phyloP scores from a whole-genome alignment of 2,329 filamentous ascomycete species.

The Colletotrichum gigasporum region DNA sequence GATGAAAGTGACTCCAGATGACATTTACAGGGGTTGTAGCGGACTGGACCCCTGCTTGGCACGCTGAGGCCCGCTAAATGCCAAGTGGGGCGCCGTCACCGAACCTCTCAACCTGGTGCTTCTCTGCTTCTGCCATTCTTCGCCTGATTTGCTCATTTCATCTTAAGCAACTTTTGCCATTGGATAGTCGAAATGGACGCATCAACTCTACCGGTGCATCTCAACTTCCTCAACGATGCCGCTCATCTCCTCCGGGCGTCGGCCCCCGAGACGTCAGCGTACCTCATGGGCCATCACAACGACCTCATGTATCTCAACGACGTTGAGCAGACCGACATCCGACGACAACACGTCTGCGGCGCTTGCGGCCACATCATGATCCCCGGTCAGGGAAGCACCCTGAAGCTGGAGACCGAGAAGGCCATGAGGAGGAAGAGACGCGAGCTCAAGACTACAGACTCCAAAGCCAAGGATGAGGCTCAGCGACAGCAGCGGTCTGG shows the following conservation, averaged over 20 bases:
- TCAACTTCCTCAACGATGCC: constrained; percentile 64
- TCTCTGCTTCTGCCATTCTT: not conserved
- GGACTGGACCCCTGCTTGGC: constrained; percentile 1
- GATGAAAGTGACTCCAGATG: not conserved
- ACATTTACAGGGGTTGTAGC: constrained; percentile 7
- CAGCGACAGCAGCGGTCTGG: constrained; percentile 3
- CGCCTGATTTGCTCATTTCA: not conserved
- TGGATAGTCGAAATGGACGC: constrained; percentile 24
- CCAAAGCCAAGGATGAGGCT: not conserved
- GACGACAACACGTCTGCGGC: constrained; percentile 64
- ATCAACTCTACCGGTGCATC: constrained; percentile 9
- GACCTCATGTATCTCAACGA: constrained; percentile 58
- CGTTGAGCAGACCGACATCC: constrained; percentile 54
- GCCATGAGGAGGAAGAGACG: constrained; percentile 58
- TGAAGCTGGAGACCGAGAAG: constrained; percentile 49
- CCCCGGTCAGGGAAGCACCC: constrained; percentile 53
- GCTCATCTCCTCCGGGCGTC: constrained; percentile 63
- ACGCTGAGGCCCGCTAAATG: constrained; percentile 6
- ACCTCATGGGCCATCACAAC: constrained; percentile 65
- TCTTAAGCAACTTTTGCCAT: not conserved
- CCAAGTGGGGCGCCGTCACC: constrained; percentile 13
- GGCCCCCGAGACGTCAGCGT: constrained; percentile 66
- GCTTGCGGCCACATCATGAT: constrained; percentile 71
- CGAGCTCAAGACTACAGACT: not conserved
- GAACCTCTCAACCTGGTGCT: not conserved